Base-by-base conservation (phyloP, 176 grass and related monocot species). In the Musa acuminata region DNA sequence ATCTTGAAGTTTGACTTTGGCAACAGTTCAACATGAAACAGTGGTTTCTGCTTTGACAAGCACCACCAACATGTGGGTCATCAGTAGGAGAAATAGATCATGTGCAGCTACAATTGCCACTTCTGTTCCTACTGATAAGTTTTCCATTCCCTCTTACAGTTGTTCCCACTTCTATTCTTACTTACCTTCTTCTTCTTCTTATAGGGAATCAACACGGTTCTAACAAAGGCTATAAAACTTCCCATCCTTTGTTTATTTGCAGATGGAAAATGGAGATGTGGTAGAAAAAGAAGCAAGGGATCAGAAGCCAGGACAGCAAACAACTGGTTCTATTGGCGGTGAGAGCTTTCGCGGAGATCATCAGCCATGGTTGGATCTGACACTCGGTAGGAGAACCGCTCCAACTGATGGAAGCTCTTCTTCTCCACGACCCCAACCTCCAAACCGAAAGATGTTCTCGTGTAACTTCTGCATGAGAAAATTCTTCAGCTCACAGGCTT, bases 401-500 rank as follows among this genome's bases (percentile, higher is more conserved):
- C n/a, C 73, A n/a, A 48, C 73, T 58, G 8, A 53, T 9, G 16
- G 55, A 59, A 60, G 53, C 24, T n/a, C 73, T 60, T 75, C 55
- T 5, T 16, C 13, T 20, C 9, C 73, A 52, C 73, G 48, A 13
- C 55, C 73, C 13, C 58, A 75, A 19, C 16, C 73, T 11, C 24
- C 53, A 2, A 26, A 12, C 2, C 73, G 27, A n/a, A 75, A 75
- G 73, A 49, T 20, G 26, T 75, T 75, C 73, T 75, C 73, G 11
- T 75, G 73, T 53, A 75, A 75, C 17, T 75, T 75, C 52, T 75
- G 73, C 73, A 75, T 75, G 73, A 75, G 73, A 35, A 75, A 75
- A 53, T 75, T 75, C 73, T 75, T 43, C 73, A 75, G 73, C 54
- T 75, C 73, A 19, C 73, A 75, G 27, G 73, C 73, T 48, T 23